phyloP scores from a whole-genome alignment of 805 yeast genomes.

The Candida endomychidarum region DNA sequence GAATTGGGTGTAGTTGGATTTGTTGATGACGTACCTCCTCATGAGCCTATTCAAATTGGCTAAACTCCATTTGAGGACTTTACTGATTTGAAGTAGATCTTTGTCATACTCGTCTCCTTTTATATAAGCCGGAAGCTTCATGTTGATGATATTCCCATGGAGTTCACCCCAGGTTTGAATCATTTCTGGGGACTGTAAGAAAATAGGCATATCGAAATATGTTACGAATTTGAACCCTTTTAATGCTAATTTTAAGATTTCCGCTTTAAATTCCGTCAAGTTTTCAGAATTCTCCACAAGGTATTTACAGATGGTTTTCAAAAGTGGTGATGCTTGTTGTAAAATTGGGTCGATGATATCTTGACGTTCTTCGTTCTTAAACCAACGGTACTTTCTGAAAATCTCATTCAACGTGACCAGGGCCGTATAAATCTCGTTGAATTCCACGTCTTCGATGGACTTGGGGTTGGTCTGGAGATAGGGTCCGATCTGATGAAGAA shows the following conservation, averaged over 20 bases:
- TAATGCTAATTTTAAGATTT: slow-evolving; percentile 69
- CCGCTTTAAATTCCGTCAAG: slow-evolving; percentile 49
- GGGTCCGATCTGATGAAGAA: not conserved
- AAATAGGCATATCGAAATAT: slow-evolving; percentile 66
- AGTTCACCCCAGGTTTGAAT: slow-evolving; percentile 72
- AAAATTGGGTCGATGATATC: slow-evolving; percentile 46
- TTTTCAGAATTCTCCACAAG: slow-evolving; percentile 27
- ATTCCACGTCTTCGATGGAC: slow-evolving; percentile 14
- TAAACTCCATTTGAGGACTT: slow-evolving; percentile 75
- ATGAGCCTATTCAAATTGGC: slow-evolving; percentile 74
- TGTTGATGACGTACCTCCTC: slow-evolving; percentile 62
- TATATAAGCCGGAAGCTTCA: slow-evolving; percentile 56
- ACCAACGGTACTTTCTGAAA: slow-evolving; percentile 70
- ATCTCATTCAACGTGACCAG: slow-evolving; percentile 69
- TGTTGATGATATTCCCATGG: slow-evolving; percentile 65
- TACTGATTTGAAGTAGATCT: slow-evolving; percentile 68
- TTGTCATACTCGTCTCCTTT: slow-evolving; percentile 38
- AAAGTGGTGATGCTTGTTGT: slow-evolving; percentile 58
- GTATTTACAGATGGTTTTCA: slow-evolving; percentile 64
- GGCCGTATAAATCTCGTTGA: slow-evolving; percentile 56
- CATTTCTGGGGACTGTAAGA: slow-evolving; percentile 50
- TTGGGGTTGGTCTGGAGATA: not conserved
- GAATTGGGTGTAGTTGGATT: slow-evolving; percentile 60
- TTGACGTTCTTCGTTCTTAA: slow-evolving; percentile 47
- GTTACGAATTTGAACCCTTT: slow-evolving; percentile 80